A percentile compares a stretch with the other conserved stretches of the same genome.
Evolutionary conservation across 805 yeast species (phyloP).

Genomic region (Myxozyma lipomycoides): DNA sequence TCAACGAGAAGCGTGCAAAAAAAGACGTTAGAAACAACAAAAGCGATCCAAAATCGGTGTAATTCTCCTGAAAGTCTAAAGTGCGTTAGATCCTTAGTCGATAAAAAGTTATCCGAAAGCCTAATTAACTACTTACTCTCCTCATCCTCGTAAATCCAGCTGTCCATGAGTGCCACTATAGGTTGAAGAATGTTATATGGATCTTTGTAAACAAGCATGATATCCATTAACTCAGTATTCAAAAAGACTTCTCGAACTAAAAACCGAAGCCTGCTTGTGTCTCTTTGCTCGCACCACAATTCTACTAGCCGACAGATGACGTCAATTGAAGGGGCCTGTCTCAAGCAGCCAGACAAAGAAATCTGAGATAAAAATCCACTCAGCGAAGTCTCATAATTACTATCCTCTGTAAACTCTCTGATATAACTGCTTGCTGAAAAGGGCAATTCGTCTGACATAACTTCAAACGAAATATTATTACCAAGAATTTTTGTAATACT

Average conservation of each 20-base stretch:
- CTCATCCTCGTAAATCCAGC: constrained; percentile 48
- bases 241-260: constrained; percentile 50
- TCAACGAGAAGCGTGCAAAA: constrained; percentile 40
- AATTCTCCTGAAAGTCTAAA: constrained; percentile 57
- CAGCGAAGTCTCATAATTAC: constrained; percentile 28
- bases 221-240: constrained; percentile 43
- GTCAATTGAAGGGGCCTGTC: constrained; percentile 12
- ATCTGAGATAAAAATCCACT: constrained; percentile 33
- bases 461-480: constrained; percentile 15
- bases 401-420: background rate
- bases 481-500: constrained; percentile 32
- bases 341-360: constrained; percentile 7
- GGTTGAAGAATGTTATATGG: constrained; percentile 46
- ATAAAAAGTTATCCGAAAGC: too few relatives aligned
- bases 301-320: constrained; percentile 41
- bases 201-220: constrained; percentile 44
- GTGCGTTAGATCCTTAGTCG: too few relatives aligned
- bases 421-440: background rate
- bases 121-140: constrained; percentile 43
- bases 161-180: constrained; percentile 52
- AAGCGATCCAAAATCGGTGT: constrained; percentile 63
- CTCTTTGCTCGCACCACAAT: constrained; percentile 42
- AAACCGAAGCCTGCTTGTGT: constrained; percentile 48
- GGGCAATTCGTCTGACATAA: background rate
- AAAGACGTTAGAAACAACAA: constrained; percentile 46